Evolutionary conservation across 805 yeast genomes (phyloP).

Genomic region (Ogataea wickerhamii): DNA sequence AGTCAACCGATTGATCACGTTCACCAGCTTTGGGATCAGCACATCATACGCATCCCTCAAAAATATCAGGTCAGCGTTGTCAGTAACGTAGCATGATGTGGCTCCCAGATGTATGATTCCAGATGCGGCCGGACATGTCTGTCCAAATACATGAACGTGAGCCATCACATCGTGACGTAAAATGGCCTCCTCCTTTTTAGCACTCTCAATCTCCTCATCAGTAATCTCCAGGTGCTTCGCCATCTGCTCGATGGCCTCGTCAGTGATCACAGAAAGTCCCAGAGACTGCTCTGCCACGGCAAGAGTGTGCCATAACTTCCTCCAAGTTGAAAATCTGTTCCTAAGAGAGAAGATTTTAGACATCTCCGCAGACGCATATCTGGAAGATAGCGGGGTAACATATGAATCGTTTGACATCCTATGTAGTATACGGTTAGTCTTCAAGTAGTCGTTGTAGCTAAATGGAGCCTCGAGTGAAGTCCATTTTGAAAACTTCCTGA

Average conservation of each 20-base stretch:
- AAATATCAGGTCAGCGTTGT: conserved; percentile 95
- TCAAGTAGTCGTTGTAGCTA: too few species aligned
- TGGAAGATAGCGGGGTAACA: conserved; percentile 88
- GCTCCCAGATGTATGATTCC: conserved; percentile 99
- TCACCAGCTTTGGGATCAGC: conserved; percentile 90
- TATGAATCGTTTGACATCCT: conserved; percentile 65
- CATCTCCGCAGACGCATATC: conserved; percentile 99
- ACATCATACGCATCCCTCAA: conserved; percentile 93
- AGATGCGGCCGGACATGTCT: conserved; percentile 90
- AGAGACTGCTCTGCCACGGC: conserved; percentile 94
- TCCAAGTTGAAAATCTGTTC: conserved; percentile 96
- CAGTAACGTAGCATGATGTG: conserved; percentile 96
- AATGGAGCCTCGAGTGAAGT: too few species aligned
- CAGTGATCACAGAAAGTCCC: conserved; percentile 80
- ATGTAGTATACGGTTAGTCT: too few species aligned
- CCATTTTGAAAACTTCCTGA: too few species aligned
- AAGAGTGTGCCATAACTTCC: conserved; percentile 91
- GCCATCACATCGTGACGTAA: conserved; percentile 99
- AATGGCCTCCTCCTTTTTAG: conserved; percentile 90
- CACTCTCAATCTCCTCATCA: conserved; percentile 87
- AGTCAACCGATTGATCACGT: conserved; percentile 86
- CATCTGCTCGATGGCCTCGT: conserved; percentile 90
- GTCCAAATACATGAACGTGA: conserved; percentile 94
- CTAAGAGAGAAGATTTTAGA: conserved; percentile 85
- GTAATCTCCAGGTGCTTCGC: conserved; percentile 71